phyloP scores from a whole-genome alignment of 257 asterid genomes.

The Solanum neorickii region DNA sequence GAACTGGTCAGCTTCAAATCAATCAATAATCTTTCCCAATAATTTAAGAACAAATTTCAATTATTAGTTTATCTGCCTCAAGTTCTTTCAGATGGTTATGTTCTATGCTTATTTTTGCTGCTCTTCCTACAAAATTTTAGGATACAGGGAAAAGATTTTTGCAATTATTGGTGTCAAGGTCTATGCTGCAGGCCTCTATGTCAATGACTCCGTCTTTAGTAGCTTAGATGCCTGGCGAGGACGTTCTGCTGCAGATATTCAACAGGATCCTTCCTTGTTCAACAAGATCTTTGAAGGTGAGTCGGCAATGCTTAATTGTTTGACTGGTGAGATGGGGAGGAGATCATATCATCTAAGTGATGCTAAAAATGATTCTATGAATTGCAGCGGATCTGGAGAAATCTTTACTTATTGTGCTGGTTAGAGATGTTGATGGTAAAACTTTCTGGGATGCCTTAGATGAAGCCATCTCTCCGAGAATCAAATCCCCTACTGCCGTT shows the following conservation, averaged over 20 bases:
- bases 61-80: neutral
- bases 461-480: slow-evolving; percentile 80
- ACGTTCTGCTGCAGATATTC: slow-evolving; percentile 38
- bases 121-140: slow-evolving; percentile 23
- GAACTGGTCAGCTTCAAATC: slow-evolving; percentile 53
- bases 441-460: slow-evolving; percentile 91
- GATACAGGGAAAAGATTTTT: slow-evolving; percentile 80
- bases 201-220: slow-evolving; percentile 37
- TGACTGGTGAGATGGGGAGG: neutral
- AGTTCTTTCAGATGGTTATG: neutral
- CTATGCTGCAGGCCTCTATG: slow-evolving; percentile 74
- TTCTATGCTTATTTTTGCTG: neutral
- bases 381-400: slow-evolving; percentile 76
- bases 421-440: slow-evolving; percentile 86
- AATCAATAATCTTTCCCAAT: neutral
- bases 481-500: slow-evolving; percentile 38
- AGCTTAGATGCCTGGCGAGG: slow-evolving; percentile 63
- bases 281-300: slow-evolving; percentile 54
- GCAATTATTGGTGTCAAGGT: slow-evolving; percentile 88
- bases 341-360: neutral
- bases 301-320: neutral
- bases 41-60: neutral
- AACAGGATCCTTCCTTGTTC: slow-evolving; percentile 45
- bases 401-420: slow-evolving; percentile 65
- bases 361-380: slow-evolving; percentile 5